Conservation (phyloP, 1,284 basidiomycete genomes). For the Irpex sp. region DNA sequence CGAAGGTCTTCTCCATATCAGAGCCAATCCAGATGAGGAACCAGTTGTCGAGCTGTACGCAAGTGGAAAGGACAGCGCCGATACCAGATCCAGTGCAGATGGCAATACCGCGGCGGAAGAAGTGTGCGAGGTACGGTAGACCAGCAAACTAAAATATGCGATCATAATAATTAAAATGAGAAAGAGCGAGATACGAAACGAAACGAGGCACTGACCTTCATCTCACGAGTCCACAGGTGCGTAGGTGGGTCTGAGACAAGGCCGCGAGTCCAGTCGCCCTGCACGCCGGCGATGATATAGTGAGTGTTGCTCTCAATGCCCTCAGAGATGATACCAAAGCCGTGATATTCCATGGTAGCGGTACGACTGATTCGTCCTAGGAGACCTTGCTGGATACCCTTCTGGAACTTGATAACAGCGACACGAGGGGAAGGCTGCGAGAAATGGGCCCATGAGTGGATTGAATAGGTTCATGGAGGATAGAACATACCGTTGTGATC, state of each 20-base stretch:
- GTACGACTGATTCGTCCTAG: conserved; percentile 69
- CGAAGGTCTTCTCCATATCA: conserved; percentile 45
- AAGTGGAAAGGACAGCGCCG: conserved; percentile 44
- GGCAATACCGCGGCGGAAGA: conserved; percentile 44
- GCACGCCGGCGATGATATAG: conserved; percentile 73
- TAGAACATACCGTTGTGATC: conserved; percentile 38
- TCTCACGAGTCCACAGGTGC: conserved; percentile 66
- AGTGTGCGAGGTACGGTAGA: conserved; percentile 43
- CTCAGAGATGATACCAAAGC: conserved; percentile 74
- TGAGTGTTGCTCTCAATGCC: conserved; percentile 63
- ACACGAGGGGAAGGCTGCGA: conserved; percentile 69
- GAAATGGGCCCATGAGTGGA: background rate
- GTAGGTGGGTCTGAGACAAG: conserved; percentile 65
- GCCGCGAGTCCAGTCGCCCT: conserved; percentile 70
- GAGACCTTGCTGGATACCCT: conserved; percentile 75
- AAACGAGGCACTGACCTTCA: conserved; percentile 52
- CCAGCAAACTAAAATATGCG: conserved; percentile 37
- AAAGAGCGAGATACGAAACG: background rate
- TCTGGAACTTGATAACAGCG: conserved; percentile 65
- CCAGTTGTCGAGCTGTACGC: conserved; percentile 43
- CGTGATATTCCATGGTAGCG: conserved; percentile 70
- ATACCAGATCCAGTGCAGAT: conserved; percentile 47
- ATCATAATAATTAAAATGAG: too few species aligned
- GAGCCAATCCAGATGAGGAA: conserved; percentile 63
- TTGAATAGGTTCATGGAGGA: background rate